Conservation (phyloP, 108 stramenopile species). For the Conticribra guillardii region DNA sequence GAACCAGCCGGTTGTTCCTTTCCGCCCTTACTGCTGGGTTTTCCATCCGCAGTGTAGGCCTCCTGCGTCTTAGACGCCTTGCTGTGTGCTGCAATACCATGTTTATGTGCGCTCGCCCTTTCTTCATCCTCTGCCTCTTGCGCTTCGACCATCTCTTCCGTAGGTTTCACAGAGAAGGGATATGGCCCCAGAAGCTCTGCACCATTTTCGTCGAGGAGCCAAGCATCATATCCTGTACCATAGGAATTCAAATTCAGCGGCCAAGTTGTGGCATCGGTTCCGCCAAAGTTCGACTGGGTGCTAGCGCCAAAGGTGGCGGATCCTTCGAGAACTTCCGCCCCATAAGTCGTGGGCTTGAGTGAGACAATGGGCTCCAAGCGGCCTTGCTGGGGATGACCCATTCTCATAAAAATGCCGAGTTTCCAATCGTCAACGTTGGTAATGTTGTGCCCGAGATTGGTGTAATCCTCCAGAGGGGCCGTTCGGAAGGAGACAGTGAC, state of each 20-base stretch:
- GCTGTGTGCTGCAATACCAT: not conserved
- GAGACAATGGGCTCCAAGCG: not conserved
- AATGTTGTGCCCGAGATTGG: not conserved
- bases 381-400: not conserved
- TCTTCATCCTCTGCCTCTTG: not conserved
- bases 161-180: not conserved
- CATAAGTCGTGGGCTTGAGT: not conserved
- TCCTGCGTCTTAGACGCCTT: not conserved
- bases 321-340: not conserved
- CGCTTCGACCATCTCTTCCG: not conserved
- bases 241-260: not conserved
- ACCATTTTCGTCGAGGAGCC: not conserved
- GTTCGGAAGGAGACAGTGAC: constrained; percentile 3
- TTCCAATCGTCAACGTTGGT: not conserved
- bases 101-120: not conserved
- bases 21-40: not conserved
- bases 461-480: not conserved
- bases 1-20: too few species aligned
- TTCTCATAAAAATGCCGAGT: not conserved
- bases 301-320: not conserved
- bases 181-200: not conserved
- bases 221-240: not conserved
- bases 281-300: not conserved
- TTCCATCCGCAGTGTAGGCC: not conserved
- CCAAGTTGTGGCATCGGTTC: not conserved